Conservation (phyloP, 108 stramenopile genomes). For the Skeletonema marinoi region DNA sequence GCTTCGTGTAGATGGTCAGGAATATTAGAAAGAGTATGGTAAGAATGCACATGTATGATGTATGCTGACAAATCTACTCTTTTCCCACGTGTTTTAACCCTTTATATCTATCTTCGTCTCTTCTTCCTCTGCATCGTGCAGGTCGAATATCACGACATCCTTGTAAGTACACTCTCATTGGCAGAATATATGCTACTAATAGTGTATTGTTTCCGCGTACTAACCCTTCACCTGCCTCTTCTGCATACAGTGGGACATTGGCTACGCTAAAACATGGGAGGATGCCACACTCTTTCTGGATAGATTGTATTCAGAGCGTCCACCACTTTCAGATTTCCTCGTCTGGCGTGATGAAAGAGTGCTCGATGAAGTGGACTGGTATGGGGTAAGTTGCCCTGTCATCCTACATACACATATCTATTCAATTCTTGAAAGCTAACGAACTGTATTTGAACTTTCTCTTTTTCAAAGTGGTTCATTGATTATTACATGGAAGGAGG, state of each 20-base stretch:
- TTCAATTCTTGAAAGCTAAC: too few species aligned
- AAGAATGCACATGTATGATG: not conserved
- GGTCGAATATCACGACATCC: slow-evolving; percentile 42
- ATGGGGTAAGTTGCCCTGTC: slow-evolving; percentile 6
- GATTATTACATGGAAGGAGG: slow-evolving; percentile 47
- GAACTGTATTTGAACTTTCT: too few species aligned
- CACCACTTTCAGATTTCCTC: slow-evolving; percentile 19
- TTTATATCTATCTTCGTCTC: not conserved
- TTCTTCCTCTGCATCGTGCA: not conserved
- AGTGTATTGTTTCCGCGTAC: not conserved
- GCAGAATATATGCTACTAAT: not conserved
- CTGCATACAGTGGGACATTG: not conserved
- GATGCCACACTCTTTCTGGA: slow-evolving; percentile 10
- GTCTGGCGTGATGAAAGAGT: slow-evolving; percentile 35
- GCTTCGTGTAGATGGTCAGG: slow-evolving; percentile 2
- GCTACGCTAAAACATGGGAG: slow-evolving; percentile 32
- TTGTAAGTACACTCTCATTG: slow-evolving; percentile 18
- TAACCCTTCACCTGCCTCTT: not conserved
- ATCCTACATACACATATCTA: too few species aligned
- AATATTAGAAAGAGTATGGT: slow-evolving; percentile 23
- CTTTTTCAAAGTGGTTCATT: slow-evolving; percentile 21
- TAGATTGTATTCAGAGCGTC: slow-evolving; percentile 24
- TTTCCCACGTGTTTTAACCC: not conserved
- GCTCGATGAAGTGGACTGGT: slow-evolving; percentile 35
- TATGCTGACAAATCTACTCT: not conserved